Conservation (phyloP, 2,329 filamentous ascomycete species). For the Aspergillus uvarum region DNA sequence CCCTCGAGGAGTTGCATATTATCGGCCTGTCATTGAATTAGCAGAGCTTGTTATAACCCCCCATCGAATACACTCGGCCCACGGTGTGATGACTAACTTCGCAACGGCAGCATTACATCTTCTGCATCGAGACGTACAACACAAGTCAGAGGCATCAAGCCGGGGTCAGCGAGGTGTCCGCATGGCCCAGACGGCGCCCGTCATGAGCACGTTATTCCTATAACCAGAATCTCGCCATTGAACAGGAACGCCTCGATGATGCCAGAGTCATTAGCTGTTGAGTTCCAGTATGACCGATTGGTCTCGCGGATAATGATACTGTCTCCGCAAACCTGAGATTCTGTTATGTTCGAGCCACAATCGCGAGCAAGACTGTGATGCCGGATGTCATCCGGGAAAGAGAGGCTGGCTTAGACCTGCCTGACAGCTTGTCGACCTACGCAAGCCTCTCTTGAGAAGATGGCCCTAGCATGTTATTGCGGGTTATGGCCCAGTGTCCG, state of each 20-base stretch:
- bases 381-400: neutral
- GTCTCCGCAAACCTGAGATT: neutral
- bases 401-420: slow-evolving; percentile 27
- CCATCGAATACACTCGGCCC: neutral
- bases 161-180: neutral
- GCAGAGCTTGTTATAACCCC: neutral
- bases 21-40: neutral
- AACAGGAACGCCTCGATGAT: neutral
- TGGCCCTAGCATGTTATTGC: slow-evolving; percentile 15
- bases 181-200: neutral
- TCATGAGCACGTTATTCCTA: neutral
- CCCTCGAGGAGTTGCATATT: slow-evolving; percentile 11
- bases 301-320: neutral
- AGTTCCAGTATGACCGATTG: neutral
- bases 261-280: neutral
- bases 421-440: slow-evolving; percentile 30
- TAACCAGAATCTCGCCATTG: neutral
- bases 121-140: neutral
- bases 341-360: neutral
- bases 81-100: neutral
- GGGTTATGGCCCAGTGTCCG: slow-evolving; percentile 5
- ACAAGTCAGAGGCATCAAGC: neutral
- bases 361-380: slow-evolving; percentile 16
- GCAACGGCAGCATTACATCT: neutral
- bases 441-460: slow-evolving; percentile 27